Evolutionary conservation across 2,329 filamentous ascomycete species (phyloP).

Genomic region (Trichoderma harzianum): DNA sequence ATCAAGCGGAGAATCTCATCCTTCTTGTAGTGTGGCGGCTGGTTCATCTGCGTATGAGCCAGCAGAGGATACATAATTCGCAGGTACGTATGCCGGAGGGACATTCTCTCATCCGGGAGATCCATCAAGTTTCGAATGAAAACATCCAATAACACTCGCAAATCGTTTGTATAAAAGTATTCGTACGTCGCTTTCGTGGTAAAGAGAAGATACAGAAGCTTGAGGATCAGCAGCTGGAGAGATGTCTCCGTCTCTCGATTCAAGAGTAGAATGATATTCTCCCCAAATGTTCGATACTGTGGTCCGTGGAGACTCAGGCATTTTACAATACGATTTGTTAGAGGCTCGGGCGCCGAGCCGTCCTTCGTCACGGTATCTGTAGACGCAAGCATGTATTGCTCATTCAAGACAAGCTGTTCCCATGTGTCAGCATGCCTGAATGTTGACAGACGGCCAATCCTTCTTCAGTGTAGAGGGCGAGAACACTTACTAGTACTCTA

Average conservation of each 20-base stretch:
- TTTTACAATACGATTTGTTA: conserved; percentile 94
- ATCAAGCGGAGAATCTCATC: conserved; percentile 78
- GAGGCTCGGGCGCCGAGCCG: conserved; percentile 42
- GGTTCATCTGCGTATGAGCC: conserved; percentile 83
- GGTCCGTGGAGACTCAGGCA: conserved; percentile 77
- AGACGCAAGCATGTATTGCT: conserved; percentile 89
- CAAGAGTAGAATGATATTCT: conserved; percentile 91
- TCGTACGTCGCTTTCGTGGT: conserved; percentile 89
- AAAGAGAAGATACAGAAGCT: conserved; percentile 91
- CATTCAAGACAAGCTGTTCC: conserved; percentile 81
- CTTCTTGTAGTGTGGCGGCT: conserved; percentile 86
- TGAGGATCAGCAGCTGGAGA: conserved; percentile 91
- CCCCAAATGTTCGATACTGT: conserved; percentile 88
- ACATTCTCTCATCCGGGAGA: conserved; percentile 74
- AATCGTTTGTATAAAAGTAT: conserved; percentile 98
- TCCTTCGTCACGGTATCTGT: conserved; percentile 47
- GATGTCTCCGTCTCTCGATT: conserved; percentile 95
- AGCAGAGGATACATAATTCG: conserved; percentile 88
- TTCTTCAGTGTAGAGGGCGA: background rate
- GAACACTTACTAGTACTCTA: conserved; percentile 70
- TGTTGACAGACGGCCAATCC: background rate
- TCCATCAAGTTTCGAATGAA: conserved; percentile 97
- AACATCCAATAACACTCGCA: conserved; percentile 90
- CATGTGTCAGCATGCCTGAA: conserved; percentile 21
- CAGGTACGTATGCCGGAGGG: conserved; percentile 87